Base-by-base conservation (phyloP, 306 rosid species). In the Prunus kanzakura region DNA sequence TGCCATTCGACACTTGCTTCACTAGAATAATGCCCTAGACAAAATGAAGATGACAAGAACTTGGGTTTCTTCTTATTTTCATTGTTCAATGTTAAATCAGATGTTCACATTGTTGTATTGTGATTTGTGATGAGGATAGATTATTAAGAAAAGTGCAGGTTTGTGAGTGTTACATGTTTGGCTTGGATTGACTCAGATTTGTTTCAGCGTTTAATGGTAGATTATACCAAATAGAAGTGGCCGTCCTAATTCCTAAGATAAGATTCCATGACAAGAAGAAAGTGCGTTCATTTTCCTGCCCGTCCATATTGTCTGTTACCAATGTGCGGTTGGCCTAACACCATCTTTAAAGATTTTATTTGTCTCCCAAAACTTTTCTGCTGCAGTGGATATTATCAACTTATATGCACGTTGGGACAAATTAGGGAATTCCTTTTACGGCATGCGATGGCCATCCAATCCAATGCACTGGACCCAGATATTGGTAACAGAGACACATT, bases 1-100 rank as follows among this genome's bases (percentile, higher is more conserved):
- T 82, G 98, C 97, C 72, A 88, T 95, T 79, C 80, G 96, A 52
- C 85, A 90, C 71, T 88, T 92, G 86, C 97, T 95, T 76, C 89
- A 47, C 74, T 91, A 64, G 78, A 62, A 47, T 3, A 7, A 14
- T 22, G 6, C 67, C 11, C 12, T n/a, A 4, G n/a, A 64, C 30
- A 19, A 8, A 11, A 69, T 16, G 30, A 54, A 32, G 5, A 11
- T 58, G 56, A 27, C 20, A 2, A 14, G 52, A 43, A 45, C 8
- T 41, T 22, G 41, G 20, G 57, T 58, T 43, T 57, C 67, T 29
- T 60, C 47, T 9, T 43, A 9, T 27, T 73, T 60, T 43, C n/a
- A 30, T 18, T 58, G 57, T 22, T 18, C 25, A 58, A 43, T 25
- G 77, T 38, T 45, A 6, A 38, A 8, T 41, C 25, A 3, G 68